Evolutionary conservation across 306 rosid genomes (phyloP).

Genomic region (Fragaria nilgerrensis): DNA sequence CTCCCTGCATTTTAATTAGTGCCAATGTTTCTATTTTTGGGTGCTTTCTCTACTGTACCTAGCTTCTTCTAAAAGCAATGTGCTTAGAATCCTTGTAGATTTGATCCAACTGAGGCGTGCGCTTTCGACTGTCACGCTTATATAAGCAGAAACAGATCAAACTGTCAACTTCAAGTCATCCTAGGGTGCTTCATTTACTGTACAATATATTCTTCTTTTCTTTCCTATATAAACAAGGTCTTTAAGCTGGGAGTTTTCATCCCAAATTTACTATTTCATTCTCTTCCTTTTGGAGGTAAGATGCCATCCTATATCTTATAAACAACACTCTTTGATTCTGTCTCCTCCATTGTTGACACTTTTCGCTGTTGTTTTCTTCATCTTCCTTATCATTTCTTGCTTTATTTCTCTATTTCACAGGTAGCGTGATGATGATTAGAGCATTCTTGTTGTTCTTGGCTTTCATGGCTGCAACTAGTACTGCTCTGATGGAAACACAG

Average conservation of each 20-base stretch:
- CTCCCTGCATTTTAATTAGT: not conserved
- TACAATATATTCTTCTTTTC: not conserved
- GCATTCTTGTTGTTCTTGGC: conserved; percentile 35
- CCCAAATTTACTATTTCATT: not conserved
- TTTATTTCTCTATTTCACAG: conserved; percentile 21
- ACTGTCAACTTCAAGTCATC: conserved; percentile 9
- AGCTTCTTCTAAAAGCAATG: not conserved
- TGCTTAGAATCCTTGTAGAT: not conserved
- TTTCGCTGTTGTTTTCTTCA: not conserved
- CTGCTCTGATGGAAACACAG: conserved; percentile 34
- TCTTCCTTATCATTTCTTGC: not conserved
- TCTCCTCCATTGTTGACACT: not conserved
- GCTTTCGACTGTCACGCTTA: conserved; percentile 1
- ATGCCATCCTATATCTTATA: not conserved
- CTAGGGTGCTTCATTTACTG: not conserved
- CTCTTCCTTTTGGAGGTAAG: conserved; percentile 9
- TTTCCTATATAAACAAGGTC: conserved; percentile 4
- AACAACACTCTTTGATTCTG: not conserved
- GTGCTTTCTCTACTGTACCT: not conserved
- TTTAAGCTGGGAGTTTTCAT: not conserved
- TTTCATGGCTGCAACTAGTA: conserved; percentile 37
- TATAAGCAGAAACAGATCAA: conserved; percentile 14
- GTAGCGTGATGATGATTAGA: conserved; percentile 43
- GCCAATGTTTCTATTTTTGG: not conserved
- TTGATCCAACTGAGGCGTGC: conserved; percentile 18